Conservation (phyloP, 2,329 filamentous ascomycete species). For the Blastomyces silverae region DNA sequence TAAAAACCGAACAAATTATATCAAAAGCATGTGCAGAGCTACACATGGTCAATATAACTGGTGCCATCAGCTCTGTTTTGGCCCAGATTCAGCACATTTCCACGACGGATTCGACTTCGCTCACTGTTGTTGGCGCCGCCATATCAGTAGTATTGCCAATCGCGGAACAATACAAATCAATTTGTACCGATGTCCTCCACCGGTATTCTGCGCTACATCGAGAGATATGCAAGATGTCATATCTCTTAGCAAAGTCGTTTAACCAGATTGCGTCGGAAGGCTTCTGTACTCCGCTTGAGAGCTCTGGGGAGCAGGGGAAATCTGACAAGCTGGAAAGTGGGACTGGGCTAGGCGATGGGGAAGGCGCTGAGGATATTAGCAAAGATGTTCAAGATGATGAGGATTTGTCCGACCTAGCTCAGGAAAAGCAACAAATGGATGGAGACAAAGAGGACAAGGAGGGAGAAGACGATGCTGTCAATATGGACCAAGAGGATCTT, state of each 20-base stretch:
- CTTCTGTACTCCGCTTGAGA: constrained; percentile 85
- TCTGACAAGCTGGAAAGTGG: constrained; percentile 79
- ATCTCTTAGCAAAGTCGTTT: constrained; percentile 69
- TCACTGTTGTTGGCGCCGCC: constrained; percentile 50
- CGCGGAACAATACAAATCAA: constrained; percentile 61
- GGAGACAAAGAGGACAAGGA: constrained; percentile 39
- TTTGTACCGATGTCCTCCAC: constrained; percentile 53
- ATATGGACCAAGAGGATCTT: constrained; percentile 74
- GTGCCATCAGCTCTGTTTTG: constrained; percentile 42
- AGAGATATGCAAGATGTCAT: constrained; percentile 65
- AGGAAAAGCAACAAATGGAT: constrained; percentile 61
- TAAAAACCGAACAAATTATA: constrained; percentile 50
- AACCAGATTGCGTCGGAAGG: constrained; percentile 72
- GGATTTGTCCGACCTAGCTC: constrained; percentile 82
- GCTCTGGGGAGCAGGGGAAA: constrained; percentile 62
- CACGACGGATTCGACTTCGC: constrained; percentile 37
- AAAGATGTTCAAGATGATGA: constrained; percentile 94
- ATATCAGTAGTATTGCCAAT: constrained; percentile 62
- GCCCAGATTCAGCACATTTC: constrained; percentile 43
- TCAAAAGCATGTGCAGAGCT: constrained; percentile 52
- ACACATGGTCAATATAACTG: constrained; percentile 51
- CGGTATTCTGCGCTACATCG: constrained; percentile 60
- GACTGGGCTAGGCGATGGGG: constrained; percentile 88
- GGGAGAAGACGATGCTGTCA: constrained; percentile 43
- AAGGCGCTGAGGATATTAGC: constrained; percentile 94